Evolutionary conservation across 345 rosid genomes (phyloP), one percentile per base, ranked within the genome.

Genomic region (Dimocarpus longan): DNA sequence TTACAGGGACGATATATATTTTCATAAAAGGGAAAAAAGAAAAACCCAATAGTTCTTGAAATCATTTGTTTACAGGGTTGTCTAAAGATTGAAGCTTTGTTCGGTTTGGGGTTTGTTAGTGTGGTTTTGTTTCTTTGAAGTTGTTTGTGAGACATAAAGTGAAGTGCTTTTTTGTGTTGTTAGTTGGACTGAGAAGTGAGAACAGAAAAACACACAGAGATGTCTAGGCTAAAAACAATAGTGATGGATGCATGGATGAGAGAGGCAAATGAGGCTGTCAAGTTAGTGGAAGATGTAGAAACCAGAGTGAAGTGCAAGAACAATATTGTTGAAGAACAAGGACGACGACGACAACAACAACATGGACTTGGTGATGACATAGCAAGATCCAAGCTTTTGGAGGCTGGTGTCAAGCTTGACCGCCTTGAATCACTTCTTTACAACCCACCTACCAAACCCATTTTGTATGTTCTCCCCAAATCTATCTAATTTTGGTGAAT

Each of bases 341-440:
- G 69, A 26, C 76, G 66, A 26, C 76, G 65, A 6, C 48, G 70
- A 21, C 37, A 50, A 10, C 44, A 66, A 67, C 70, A 72, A 5
- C 52, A 57, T 0, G 6, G 37, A 4, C 6, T 63, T 65, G 22
- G 78, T 16, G 78, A 75, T 75, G 86, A 80, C 59, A 46, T 63
- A 65, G 82, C 83, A 71, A 69, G 82, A 70, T 82, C 90, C 65
- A 88, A 90, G 81, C 85, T 90, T 50, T 43, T 83, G 12, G 84
- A 88, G 50, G 87, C 79, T 75, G 90, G 93, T 43, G 75, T 86
- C 57, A 90, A 81, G 88, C 85, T 90, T 24, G 91, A 90, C 83
- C 86, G 88, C 70, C 91, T 90, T 59, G 90, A 88, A 73, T 83
- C 91, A 1, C 91, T 87, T 66, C 91, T 90, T 8, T 86, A 74